A percentile compares a stretch with the other conserved stretches of the same genome.
Conservation (phyloP, 2,329 filamentous ascomycete species). For the Diaporthe aspalathi region DNA sequence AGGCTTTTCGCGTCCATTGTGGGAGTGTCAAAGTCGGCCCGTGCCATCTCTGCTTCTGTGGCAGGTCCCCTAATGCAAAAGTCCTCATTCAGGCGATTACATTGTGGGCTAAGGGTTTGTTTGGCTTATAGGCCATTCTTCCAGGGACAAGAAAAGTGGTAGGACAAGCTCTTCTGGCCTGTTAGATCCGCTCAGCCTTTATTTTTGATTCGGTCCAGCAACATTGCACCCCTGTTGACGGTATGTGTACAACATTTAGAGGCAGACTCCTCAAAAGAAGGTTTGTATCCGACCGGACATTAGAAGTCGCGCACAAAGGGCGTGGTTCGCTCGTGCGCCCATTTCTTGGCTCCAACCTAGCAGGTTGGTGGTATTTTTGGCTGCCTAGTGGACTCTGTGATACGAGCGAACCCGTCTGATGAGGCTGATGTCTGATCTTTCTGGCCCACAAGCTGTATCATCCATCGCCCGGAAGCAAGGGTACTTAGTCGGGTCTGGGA, state of each 20-base stretch:
- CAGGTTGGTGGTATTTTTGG: slow-evolving; percentile 4
- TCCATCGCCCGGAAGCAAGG: slow-evolving; percentile 12
- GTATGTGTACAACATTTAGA: no score
- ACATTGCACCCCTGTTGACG: no score
- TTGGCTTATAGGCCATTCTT: not conserved
- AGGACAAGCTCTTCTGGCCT: not conserved
- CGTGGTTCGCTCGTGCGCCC: no score
- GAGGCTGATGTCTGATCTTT: slow-evolving; percentile 8
- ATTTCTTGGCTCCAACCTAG: not conserved
- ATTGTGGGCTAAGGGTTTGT: not conserved
- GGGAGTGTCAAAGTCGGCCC: slow-evolving; percentile 9
- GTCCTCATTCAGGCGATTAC: not conserved
- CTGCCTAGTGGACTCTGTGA: not conserved
- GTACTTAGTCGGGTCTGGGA: slow-evolving; percentile 1
- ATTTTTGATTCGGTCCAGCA: not conserved
- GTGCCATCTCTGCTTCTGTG: slow-evolving; percentile 22
- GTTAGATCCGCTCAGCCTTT: not conserved
- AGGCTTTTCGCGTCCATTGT: not conserved
- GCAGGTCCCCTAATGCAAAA: not conserved
- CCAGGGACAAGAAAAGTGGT: not conserved
- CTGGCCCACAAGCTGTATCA: slow-evolving; percentile 27
- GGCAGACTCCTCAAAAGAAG: no score
- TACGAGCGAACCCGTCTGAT: not conserved
- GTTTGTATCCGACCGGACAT: no score
- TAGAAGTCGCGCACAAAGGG: no score